phyloP scores from a whole-genome alignment of 1,139 yeast species.

The Entelexis sorbosivorans region DNA sequence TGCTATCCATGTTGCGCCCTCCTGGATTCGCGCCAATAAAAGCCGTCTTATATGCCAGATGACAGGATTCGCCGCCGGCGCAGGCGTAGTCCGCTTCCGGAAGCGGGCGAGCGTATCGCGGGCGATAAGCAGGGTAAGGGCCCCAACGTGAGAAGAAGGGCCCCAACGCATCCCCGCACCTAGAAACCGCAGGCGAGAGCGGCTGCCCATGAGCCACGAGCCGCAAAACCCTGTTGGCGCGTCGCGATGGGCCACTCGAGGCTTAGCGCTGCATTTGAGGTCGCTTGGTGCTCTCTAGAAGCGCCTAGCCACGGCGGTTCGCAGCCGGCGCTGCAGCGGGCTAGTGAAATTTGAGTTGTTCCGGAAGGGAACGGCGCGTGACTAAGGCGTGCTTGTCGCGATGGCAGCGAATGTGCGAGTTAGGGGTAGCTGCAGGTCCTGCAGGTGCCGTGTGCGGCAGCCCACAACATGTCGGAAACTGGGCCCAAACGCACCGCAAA shows the following conservation, averaged over 20 bases:
- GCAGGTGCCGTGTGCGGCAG: not conserved
- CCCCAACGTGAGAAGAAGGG: constrained; percentile 1
- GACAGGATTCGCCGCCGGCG: not conserved
- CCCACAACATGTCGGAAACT: constrained; percentile 37
- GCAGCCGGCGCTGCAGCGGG: too few relatives aligned
- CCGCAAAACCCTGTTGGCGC: too few relatives aligned
- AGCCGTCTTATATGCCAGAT: not conserved
- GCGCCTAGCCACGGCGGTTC: not conserved
- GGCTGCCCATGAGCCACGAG: too few relatives aligned
- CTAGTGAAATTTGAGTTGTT: not conserved
- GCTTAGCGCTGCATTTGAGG: too few relatives aligned
- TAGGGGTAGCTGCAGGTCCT: not conserved
- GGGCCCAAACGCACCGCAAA: too few relatives aligned
- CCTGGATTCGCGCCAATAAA: not conserved
- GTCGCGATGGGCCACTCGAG: too few relatives aligned
- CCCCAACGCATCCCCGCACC: constrained; percentile 9
- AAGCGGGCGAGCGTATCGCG: not conserved
- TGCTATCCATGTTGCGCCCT: not conserved
- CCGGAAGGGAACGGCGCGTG: not conserved
- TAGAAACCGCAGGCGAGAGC: not conserved
- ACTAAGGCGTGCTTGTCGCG: too few relatives aligned
- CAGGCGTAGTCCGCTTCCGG: not conserved
- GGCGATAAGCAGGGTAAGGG: constrained; percentile 3
- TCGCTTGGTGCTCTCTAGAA: too few relatives aligned
- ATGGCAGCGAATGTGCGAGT: not conserved